These are phyloP conservation scores for Suillus hirtellus DNA, from an alignment of 768 basidiomycete species.

Conservation along the genomic window DNA sequence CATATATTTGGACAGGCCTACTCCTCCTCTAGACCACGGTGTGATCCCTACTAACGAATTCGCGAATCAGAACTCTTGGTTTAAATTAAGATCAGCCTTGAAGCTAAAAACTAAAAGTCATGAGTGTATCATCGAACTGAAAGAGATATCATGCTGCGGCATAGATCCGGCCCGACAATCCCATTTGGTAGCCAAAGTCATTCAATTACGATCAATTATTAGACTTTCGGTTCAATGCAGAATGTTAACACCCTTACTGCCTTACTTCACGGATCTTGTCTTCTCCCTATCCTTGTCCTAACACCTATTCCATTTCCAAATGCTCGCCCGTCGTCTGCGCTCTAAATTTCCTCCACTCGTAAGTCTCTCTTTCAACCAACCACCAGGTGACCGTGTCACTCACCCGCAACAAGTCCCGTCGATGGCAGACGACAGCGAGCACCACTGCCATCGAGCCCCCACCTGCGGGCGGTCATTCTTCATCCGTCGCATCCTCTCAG, in stretches of 20 bases:
- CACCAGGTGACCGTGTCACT: constrained; percentile 3
- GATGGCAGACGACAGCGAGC: constrained; percentile 50
- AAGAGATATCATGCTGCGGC: neutral
- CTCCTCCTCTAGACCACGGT: too few relatives aligned
- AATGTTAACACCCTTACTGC: neutral
- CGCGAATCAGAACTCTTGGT: too few relatives aligned
- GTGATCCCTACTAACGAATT: too few relatives aligned
- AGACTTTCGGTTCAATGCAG: neutral
- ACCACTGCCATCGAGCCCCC: constrained; percentile 51
- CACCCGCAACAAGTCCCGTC: constrained; percentile 28
- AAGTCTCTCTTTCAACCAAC: constrained; percentile 8
- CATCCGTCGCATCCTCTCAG: constrained; percentile 68
- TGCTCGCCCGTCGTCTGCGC: constrained; percentile 19
- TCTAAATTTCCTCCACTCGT: constrained; percentile 22
- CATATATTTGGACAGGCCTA: too few relatives aligned
- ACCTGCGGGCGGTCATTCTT: constrained; percentile 77
- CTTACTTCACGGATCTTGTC: constrained; percentile 29
- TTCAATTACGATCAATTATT: neutral
- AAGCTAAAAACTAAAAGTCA: neutral
- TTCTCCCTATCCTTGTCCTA: constrained; percentile 6
- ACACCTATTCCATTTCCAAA: constrained; percentile 18
- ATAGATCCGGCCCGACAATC: neutral
- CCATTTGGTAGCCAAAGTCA: neutral
- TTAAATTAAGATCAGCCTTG: too few relatives aligned
- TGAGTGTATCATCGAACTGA: too few relatives aligned